Evolutionary conservation across 2,329 filamentous ascomycete genomes (phyloP).

Genomic region (Juglanconis juglandina): DNA sequence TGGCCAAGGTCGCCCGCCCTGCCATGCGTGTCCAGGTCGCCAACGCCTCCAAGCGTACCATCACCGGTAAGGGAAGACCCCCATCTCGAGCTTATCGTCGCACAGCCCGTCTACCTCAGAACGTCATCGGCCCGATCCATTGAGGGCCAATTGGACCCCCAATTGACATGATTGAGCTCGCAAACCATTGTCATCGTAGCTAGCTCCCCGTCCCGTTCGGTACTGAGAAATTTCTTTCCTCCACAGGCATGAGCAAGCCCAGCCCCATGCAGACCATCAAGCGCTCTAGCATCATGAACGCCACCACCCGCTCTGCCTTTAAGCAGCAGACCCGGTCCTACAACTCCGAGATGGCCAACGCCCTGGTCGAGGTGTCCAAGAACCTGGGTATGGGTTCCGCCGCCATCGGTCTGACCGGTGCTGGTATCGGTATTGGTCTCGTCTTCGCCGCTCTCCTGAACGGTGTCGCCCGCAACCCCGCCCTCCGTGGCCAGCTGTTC

Average conservation of each 20-base stretch:
- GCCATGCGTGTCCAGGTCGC: conserved; percentile 62
- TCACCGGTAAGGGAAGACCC: conserved; percentile 58
- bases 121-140: conserved; percentile 16
- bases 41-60: conserved; percentile 70
- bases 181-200: neutral
- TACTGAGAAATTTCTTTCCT: conserved; percentile 23
- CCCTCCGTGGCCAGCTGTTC: conserved; percentile 93
- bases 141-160: conserved; percentile 29
- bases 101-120: conserved; percentile 16
- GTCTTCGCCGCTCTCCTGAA: conserved; percentile 88
- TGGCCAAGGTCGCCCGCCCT: conserved; percentile 77
- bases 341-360: conserved; percentile 84
- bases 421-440: conserved; percentile 92
- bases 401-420: conserved; percentile 88
- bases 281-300: conserved; percentile 68
- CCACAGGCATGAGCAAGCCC: conserved; percentile 51
- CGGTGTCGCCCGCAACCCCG: conserved; percentile 90
- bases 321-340: conserved; percentile 63
- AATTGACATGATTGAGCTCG: conserved; percentile 1
- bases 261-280: conserved; percentile 71
- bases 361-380: conserved; percentile 87
- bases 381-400: conserved; percentile 86
- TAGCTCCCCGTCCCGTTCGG: conserved; percentile 4
- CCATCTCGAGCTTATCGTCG: conserved; percentile 18
- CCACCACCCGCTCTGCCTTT: conserved; percentile 64